Base-by-base conservation (phyloP, 2,329 filamentous ascomycete species). In the Aspergillus brasiliensis region DNA sequence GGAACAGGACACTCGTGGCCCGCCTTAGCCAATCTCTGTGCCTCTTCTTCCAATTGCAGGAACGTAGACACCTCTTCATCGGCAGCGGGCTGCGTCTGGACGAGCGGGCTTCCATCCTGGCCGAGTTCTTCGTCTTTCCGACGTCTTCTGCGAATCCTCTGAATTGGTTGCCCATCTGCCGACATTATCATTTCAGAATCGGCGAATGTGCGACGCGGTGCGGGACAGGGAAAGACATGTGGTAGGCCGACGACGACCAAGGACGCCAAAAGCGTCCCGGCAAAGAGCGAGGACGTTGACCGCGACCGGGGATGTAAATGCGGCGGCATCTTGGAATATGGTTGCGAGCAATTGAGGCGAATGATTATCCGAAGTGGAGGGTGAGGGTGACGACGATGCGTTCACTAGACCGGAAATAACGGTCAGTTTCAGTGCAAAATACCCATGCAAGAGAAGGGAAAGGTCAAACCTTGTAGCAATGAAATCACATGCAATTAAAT, bases 251-350 rank as follows among this genome's bases (percentile, higher is more conserved):
- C 95, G 63, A 99, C 93, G 64, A 97, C 85, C 77, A 99, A 97
- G 68, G 91, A 95, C 31, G 92, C 88, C 63, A 91, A 84, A 57
- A 98, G 85, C 1, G 94, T 98, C n/a, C 90, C 91, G 53, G 92
- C 92, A 81, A 99, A 99, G 62, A 99, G 88, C 48, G 92, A 95
- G 58, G 91, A 93, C 69, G 95, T 99, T 81, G 92, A 91, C 70
- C 91, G 89, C 67, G 94, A 98, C 77, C 93, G 89, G 34, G 95
- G 95, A 77, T 99, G 95, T 44, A 99, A 88, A 78, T 94, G 82
- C 42, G 87, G 91, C 71, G 91, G 88, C 91, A 95, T 95, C 74
- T 72, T 79, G 69, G 65, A 34, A 62, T 61, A 23, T 28, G 5
- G 21, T 19, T n/a, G 10, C 17, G 28, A 28, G 8, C 51, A 46